Base-by-base conservation (phyloP, 2,329 filamentous ascomycete genomes). In the Monilinia vaccinii-corymbosi region DNA sequence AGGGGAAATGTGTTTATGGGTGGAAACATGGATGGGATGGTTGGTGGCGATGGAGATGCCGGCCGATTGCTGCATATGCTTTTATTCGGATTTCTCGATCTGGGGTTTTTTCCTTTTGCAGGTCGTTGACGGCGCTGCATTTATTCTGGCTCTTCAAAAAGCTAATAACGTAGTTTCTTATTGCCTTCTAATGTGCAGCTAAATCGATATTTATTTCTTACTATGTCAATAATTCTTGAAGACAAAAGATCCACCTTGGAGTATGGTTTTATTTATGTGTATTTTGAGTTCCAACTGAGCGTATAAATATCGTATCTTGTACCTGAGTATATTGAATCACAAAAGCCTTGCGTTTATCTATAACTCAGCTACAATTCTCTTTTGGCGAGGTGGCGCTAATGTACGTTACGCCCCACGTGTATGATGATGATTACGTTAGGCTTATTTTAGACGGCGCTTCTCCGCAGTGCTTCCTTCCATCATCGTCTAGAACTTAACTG, bases 111-210 rank as follows among this genome's bases (percentile, higher is more conserved):
- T 67, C 63, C 60, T 70, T 67, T 70, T 68, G 69, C 69, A 63
- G 66, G 68, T 70, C 66, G 62, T 70, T 68, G 65, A 70, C 64
- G 67, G 69, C 68, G 70, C 66, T 70, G 67, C 65, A 67, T 65
- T 65, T 63, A 58, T 69, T 66, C 64, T 70, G 65, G 69, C 68
- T 58, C 66, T 59, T 64, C 60, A 70, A 55, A 69, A 68, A 71
- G 69, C 68, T 70, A 65, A 67, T 68, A 58, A 65, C 62, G 65
- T 68, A 63, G 69, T 70, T 71, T 66, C 66, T 70, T 70, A 71
- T 66, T 67, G 68, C 64, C 64, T 71, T 71, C 70, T 71, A 71
- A 71, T 71, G 65, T 66, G 66, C 65, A 69, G 65, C 61, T 66
- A 64, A 65, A 65, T 64, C 65, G 65, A 65, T 69, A 68, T 63